Evolutionary conservation across 2,329 filamentous ascomycete genomes (phyloP), one percentile per base, ranked within the genome.

Genomic region (Coleophoma crateriformis): DNA sequence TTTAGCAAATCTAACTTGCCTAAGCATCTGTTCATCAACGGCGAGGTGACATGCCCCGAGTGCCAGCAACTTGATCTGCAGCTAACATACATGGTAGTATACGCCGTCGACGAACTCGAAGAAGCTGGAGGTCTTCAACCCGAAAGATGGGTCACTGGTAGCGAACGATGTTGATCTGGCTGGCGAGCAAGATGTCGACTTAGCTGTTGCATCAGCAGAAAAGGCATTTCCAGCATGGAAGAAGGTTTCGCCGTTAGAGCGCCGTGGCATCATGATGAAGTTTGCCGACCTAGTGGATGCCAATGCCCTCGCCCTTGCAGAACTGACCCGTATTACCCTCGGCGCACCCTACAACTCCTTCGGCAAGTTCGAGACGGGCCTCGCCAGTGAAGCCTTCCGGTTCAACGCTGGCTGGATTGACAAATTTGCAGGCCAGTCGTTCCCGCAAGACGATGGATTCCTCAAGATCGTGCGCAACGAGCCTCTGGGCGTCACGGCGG

Each of bases 61-160:
- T 19, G 27, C 27, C 5, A 7, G 27, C 7, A 27, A 27, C 27
- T 27, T 27, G 27, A 27, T 17, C 4, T 8, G 8, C 27, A 2
- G 14, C 19, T n/a, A 44, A 20, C 14, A 33, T 3, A 27, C 7
- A n/a, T n/a, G 17, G 14, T 17, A 34, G 58, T 66, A 73, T 48
- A 64, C 70, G 48, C 70, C 71, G 47, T 71, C 70, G 8, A 69
- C 71, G 48, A 69, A 62, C 55, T 50, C 63, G 27, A 71, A 73
- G 58, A 78, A 72, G 46, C 66, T 78, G 35, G 65, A 69, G n/a
- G 61, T 77, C 4, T 62, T 68, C 63, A 78, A 74, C 54, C 77
- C 77, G 10, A 72, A 68, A 45, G 71, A 78, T 57, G 71, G 70
- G 47, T 69, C 70, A 3, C 58, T 77, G 10, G 68, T 81, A 2